These are phyloP conservation scores for Tardiomyces blankii DNA, from an alignment of 1,139 yeast genomes.

Conservation along the genomic window DNA sequence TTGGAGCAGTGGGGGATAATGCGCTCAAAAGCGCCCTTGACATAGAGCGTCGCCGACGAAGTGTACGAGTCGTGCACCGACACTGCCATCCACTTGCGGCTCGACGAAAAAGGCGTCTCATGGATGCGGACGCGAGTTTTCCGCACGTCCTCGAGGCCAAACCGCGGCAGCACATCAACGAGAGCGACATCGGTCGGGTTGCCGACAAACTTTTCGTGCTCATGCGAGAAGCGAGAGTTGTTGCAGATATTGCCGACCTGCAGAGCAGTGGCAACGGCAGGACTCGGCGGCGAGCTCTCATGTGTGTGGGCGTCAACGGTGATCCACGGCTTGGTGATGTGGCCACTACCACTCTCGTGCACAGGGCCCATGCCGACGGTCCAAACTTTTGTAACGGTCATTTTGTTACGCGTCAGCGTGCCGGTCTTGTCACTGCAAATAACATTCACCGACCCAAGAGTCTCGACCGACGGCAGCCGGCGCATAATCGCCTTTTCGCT, in stretches of 20 bases:
- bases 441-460: slow-evolving; percentile 89
- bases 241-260: slow-evolving; percentile 73
- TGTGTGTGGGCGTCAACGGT: slow-evolving; percentile 5
- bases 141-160: slow-evolving; percentile 64
- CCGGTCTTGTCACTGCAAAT: slow-evolving; percentile 95
- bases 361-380: slow-evolving; percentile 55
- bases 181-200: slow-evolving; percentile 93
- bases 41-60: slow-evolving; percentile 41
- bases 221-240: slow-evolving; percentile 47
- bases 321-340: slow-evolving; percentile 9
- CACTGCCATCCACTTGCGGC: slow-evolving; percentile 84
- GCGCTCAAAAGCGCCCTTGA: slow-evolving; percentile 84
- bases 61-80: slow-evolving; percentile 50
- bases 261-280: slow-evolving; percentile 29
- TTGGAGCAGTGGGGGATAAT: slow-evolving; percentile 52
- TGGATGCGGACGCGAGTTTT: slow-evolving; percentile 40
- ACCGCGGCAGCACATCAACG: slow-evolving; percentile 58
- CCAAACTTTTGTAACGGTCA: slow-evolving; percentile 87
- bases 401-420: slow-evolving; percentile 85
- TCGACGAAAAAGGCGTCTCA: slow-evolving; percentile 80
- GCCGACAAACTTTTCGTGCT: slow-evolving; percentile 65
- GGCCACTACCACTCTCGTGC: neutral
- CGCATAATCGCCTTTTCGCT: slow-evolving; percentile 84
- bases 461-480: slow-evolving; percentile 89
- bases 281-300: slow-evolving; percentile 1